A percentile compares a stretch with the other conserved stretches of the same genome.
phyloP scores from a whole-genome alignment of 768 basidiomycete genomes.

The Serendipita indica region DNA sequence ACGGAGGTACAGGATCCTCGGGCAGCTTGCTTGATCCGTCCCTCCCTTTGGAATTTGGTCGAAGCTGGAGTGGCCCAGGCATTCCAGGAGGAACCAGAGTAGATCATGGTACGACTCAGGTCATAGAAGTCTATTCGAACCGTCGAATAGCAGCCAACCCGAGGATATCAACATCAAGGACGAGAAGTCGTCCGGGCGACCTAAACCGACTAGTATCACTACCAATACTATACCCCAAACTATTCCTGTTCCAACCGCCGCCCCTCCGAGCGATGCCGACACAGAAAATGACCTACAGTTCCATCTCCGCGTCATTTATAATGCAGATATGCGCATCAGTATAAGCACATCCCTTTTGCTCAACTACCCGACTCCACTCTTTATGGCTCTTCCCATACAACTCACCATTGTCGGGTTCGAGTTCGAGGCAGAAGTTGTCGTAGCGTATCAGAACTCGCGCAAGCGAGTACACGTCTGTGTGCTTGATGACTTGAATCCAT shows the following conservation, averaged over 20 bases:
- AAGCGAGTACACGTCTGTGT: constrained; percentile 76
- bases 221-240: constrained; percentile 4
- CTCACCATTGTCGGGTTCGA: constrained; percentile 82
- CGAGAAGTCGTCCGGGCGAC: background rate
- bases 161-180: background rate
- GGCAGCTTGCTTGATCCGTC: background rate
- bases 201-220: background rate
- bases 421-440: constrained; percentile 72
- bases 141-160: too few species aligned
- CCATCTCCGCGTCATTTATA: constrained; percentile 73
- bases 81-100: background rate
- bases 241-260: constrained; percentile 28
- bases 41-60: background rate
- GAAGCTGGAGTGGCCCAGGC: background rate
- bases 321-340: constrained; percentile 75
- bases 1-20: constrained; percentile 23
- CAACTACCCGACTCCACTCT: constrained; percentile 90
- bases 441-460: constrained; percentile 81
- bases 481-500: constrained; percentile 75
- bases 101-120: too few species aligned
- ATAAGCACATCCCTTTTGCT: constrained; percentile 87
- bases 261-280: constrained; percentile 14
- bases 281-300: constrained; percentile 55
- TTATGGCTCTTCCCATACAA: constrained; percentile 94
- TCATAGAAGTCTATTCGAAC: too few species aligned